Base-by-base conservation (phyloP, 768 basidiomycete genomes). In the Lactarius pseudohatsudake region DNA sequence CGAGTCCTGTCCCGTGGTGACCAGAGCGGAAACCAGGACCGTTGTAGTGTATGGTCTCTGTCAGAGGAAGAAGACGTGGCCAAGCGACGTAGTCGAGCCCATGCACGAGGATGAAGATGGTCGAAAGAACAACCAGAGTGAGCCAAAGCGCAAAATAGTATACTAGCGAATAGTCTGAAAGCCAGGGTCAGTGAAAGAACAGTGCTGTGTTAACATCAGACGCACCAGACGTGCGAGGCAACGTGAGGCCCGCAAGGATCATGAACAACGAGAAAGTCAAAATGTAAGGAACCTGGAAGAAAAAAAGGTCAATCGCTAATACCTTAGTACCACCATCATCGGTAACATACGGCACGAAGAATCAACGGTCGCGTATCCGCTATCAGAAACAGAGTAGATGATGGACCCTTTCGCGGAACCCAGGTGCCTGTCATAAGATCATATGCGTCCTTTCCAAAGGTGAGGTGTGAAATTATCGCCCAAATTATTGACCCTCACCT, bases 31-130 rank as follows among this genome's bases (percentile, higher is more conserved):
- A 94, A 5, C 95, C 96, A 40, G 94, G 90, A 18, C 97, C 97
- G 57, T 83, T 81, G 76, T 98, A 99, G 73, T 91, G 87, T 64
- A 98, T 89, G 60, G 88, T 80, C 64, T 94, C 91, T 34, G 80
- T 79, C 4, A 89, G 86, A 0, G 93, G 90, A 69, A 91, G 84
- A 62, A 99, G 82, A 13, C 89, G 85, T 15, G 97, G 97, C 92
- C 95, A 98, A 18, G 91, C 85, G 62, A 99, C 96, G 74, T 97
- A 99, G 68, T 94, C 92, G 69, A 96, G 87, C 43, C 96, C 96
- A 76, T 96, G 84, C n/a, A 85, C 76, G 72, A 88, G 70, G 70
- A 98, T 94, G 78, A 91, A 95, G 55, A 79, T 71, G 65, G 89
- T 77, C 15, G 94, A 82, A 60, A 86, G 70, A 40, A 82, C 74